Conservation (phyloP, 176 grass and related monocot genomes). For the Themeda triandra region DNA sequence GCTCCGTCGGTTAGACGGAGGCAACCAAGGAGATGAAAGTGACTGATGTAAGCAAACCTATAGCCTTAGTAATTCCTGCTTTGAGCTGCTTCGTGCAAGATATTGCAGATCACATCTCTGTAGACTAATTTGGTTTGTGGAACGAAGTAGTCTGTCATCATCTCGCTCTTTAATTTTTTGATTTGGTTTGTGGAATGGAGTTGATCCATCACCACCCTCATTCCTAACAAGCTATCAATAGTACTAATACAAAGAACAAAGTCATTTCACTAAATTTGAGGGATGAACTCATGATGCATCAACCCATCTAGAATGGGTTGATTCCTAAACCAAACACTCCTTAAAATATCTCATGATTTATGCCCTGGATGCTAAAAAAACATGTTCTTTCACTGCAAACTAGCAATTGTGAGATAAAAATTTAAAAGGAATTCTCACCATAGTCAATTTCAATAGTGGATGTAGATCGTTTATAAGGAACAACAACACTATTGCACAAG, state of each 20-base stretch:
- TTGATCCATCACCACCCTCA: neutral
- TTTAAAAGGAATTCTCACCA: neutral
- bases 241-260: neutral
- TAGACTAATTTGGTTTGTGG: neutral
- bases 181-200: neutral
- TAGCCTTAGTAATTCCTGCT: constrained; percentile 1
- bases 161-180: too few relatives aligned
- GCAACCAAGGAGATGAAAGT: constrained; percentile 29
- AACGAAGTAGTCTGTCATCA: neutral
- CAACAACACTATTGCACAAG: neutral
- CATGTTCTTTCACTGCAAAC: neutral
- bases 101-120: neutral
- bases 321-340: neutral
- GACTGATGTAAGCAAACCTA: constrained; percentile 34
- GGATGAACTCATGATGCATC: neutral
- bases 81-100: neutral
- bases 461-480: neutral
- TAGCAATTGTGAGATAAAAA: neutral
- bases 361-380: neutral
- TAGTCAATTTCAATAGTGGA: neutral
- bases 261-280: neutral
- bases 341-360: neutral
- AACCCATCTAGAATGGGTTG: neutral
- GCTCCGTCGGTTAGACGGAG: constrained; percentile 38
- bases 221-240: neutral